Percentiles rank a stretch among this genome's conserved stretches.
Evolutionary conservation across 345 rosid genomes (phyloP).

Genomic region (Eucalyptus grandis): DNA sequence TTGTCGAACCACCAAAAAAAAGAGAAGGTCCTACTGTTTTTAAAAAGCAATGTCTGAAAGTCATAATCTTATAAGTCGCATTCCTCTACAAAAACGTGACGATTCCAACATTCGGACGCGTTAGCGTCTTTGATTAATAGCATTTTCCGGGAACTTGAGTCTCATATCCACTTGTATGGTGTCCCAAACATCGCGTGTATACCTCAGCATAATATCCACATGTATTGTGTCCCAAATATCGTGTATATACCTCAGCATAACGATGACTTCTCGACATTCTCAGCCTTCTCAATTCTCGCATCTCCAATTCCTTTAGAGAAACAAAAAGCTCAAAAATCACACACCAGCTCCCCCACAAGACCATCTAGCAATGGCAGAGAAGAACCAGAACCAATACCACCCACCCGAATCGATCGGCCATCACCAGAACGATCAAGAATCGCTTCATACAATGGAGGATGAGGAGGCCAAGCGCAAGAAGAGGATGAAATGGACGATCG

Average conservation of each 20-base stretch:
- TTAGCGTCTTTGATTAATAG: not conserved
- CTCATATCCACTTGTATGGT: not conserved
- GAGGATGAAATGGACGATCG: constrained; percentile 1
- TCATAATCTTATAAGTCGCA: not conserved
- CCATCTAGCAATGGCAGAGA: not conserved
- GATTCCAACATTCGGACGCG: not conserved
- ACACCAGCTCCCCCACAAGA: not conserved
- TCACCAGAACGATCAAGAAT: not conserved
- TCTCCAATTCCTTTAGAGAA: not conserved
- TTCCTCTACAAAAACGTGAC: not conserved
- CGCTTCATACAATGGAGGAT: not conserved
- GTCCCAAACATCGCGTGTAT: not conserved
- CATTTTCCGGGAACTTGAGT: not conserved
- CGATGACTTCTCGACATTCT: not conserved
- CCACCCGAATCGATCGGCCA: not conserved
- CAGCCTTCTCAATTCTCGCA: not conserved
- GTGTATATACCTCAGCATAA: not conserved
- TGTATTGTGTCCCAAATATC: not conserved
- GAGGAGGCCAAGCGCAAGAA: constrained; percentile 5
- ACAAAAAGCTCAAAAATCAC: not conserved
- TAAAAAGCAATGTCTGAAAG: not conserved
- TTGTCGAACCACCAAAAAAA: not conserved
- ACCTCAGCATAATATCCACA: not conserved
- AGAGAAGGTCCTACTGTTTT: not conserved
- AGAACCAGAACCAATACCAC: not conserved